Evolutionary conservation across 2,329 filamentous ascomycete genomes (phyloP), one percentile per base, ranked within the genome.

Genomic region (Alternaria brassicae): DNA sequence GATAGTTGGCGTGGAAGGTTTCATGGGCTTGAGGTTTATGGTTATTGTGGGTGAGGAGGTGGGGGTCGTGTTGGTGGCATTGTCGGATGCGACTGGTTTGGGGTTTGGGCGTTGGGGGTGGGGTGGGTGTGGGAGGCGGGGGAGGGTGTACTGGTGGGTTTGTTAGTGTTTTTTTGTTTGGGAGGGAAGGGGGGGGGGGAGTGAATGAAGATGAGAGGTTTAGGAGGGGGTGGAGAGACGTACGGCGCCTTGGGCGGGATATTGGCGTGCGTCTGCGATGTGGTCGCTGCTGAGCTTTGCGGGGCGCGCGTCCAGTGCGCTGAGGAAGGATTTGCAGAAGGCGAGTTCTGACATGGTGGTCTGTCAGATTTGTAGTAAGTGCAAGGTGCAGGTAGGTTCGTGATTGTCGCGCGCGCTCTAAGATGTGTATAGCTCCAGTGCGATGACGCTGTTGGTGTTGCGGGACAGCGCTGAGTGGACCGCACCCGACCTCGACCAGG

Each of bases 251-350:
- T 91, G 88, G 25, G 90, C 82, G 23, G 91, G 90, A 76, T 94
- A 93, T 67, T 85, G 87, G 71, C 88, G 89, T 49, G 92, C 88
- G 74, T 97, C 92, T 79, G 94, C 91, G 78, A 96, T 89, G 87
- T 97, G 91, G 78, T 98, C 92, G 65, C 91, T 83, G n/a, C 90
- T 88, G 64, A 98, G 86, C 82, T 93, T 96, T 70, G 88, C 79
- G 7, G 93, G 90, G 49, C 89, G 88, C 61, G 88, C 86, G 79
- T 96, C 92, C 63, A 98, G 86, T 21, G 88, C 86, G 52, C 88
- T 83, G 68, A 99, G 88, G 79, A 96, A 97, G 30, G 87, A 84
- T 79, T 91, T 92, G 69, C 92, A 90, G 78, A 97, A 98, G 50
- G 88, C 82, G 61, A 93, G 80, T 84, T 97, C 93, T n/a, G 76